phyloP scores from a whole-genome alignment of 495 filamentous ascomycete genomes.

The Aspergillus funiculosus region DNA sequence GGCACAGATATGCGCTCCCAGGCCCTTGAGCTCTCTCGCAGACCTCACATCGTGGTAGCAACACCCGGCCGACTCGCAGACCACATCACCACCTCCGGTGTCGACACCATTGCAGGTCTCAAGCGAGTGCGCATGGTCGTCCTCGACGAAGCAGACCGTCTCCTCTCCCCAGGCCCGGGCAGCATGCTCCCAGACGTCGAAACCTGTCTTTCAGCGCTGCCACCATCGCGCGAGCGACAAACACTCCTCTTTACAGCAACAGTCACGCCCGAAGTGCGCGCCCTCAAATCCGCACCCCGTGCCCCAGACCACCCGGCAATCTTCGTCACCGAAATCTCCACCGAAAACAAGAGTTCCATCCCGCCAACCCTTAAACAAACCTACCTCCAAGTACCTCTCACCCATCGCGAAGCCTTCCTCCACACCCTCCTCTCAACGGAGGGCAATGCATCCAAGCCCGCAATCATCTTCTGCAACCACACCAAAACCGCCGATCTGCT shows the following conservation, averaged over 20 bases:
- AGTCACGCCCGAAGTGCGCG: slow-evolving; percentile 84
- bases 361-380: slow-evolving; percentile 75
- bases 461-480: slow-evolving; percentile 93
- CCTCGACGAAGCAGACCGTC: slow-evolving; percentile 91
- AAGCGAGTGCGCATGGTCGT: slow-evolving; percentile 76
- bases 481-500: slow-evolving; percentile 83
- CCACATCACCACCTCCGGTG: slow-evolving; percentile 82
- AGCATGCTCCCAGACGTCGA: slow-evolving; percentile 93
- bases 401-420: slow-evolving; percentile 87
- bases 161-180: slow-evolving; percentile 68
- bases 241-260: slow-evolving; percentile 97
- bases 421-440: slow-evolving; percentile 83
- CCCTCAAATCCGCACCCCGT: slow-evolving; percentile 69
- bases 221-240: slow-evolving; percentile 66
- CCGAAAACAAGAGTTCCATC: slow-evolving; percentile 57
- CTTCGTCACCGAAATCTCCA: slow-evolving; percentile 83
- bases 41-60: slow-evolving; percentile 89
- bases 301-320: slow-evolving; percentile 62
- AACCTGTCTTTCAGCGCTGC: slow-evolving; percentile 74
- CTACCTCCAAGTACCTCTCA: slow-evolving; percentile 81
- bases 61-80: slow-evolving; percentile 92
- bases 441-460: slow-evolving; percentile 62
- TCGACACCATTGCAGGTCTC: slow-evolving; percentile 80
- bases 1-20: slow-evolving; percentile 89
- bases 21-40: slow-evolving; percentile 69